Conservation (phyloP, 1,284 basidiomycete genomes). For the Cutaneotrichosporon cavernicola region DNA sequence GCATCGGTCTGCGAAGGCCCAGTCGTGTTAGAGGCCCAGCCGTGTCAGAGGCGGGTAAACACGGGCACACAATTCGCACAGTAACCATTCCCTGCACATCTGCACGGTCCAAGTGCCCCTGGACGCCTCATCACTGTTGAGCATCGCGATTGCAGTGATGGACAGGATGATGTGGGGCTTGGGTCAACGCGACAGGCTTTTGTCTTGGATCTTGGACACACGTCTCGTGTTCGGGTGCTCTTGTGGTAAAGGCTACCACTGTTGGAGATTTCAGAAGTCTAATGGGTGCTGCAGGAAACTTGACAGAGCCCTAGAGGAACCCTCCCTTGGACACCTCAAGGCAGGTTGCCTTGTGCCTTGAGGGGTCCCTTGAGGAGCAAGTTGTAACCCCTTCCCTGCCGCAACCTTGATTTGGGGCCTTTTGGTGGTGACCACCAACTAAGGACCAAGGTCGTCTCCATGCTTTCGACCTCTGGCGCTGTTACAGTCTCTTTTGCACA, state of each 20-base stretch:
- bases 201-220: background rate
- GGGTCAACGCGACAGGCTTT: background rate
- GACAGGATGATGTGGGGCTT: background rate
- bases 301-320: no score
- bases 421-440: background rate
- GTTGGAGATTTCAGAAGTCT: background rate
- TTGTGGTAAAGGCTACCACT: background rate
- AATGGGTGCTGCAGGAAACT: background rate
- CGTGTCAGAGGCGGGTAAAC: no score
- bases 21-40: no score
- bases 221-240: background rate
- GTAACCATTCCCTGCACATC: no score
- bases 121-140: no score
- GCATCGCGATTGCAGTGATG: background rate
- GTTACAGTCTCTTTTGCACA: background rate
- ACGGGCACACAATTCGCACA: no score
- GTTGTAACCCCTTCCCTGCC: background rate
- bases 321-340: no score
- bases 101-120: no score
- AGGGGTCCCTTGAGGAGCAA: background rate
- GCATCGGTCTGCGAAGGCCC: no score
- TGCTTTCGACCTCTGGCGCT: background rate
- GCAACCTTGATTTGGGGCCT: background rate
- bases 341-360: no score
- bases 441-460: no score